Evolutionary conservation across 1,284 basidiomycete genomes (phyloP), one percentile per base, ranked within the genome.

Genomic region (Uromyces viciae-fabae): DNA sequence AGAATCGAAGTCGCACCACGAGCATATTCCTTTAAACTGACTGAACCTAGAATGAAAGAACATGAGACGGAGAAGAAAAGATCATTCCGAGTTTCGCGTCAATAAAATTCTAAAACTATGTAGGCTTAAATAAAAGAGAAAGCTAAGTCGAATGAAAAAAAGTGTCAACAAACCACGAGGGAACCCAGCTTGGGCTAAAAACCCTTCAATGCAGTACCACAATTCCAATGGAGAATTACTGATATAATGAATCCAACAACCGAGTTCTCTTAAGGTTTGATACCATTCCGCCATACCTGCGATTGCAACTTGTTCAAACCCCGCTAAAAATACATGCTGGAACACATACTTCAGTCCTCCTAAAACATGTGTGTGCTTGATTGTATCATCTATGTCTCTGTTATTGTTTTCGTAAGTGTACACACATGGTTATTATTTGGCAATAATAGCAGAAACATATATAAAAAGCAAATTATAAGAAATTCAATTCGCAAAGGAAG

Each of bases 381-480:
- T 82, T 9, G 85, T 85, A 60, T 85, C 85, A 80, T 85, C 85
- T n/a, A 85, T 84, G 72, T 85, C 85, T 4, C 83, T 83, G 58
- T 84, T 83, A 81, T 85, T 28, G 25, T 52, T 68, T 46, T n/a
- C n/a, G n/a, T n/a, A n/a, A n/a, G n/a, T n/a, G n/a, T n/a, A n/a
- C n/a, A n/a, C n/a, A n/a, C n/a, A n/a, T n/a, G n/a, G n/a, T n/a
- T n/a, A n/a, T n/a, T n/a, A n/a, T n/a, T n/a, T n/a, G n/a, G n/a
- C n/a, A n/a, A 22, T 58, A 40, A 36, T 25, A 43, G 4, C 4
- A 49, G 49, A 38, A 42, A 42, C 40, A 46, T n/a, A 46, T 11
- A 71, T 17, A 4, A 71, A 15, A 5, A 71, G 68, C 28, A 1
- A 71, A 40, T 40, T 11, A 36, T n/a, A n/a, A n/a, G n/a, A n/a